These are phyloP conservation scores for Panicum miliaceum DNA, from an alignment of 176 grass and related monocot genomes.

Conservation along the genomic window DNA sequence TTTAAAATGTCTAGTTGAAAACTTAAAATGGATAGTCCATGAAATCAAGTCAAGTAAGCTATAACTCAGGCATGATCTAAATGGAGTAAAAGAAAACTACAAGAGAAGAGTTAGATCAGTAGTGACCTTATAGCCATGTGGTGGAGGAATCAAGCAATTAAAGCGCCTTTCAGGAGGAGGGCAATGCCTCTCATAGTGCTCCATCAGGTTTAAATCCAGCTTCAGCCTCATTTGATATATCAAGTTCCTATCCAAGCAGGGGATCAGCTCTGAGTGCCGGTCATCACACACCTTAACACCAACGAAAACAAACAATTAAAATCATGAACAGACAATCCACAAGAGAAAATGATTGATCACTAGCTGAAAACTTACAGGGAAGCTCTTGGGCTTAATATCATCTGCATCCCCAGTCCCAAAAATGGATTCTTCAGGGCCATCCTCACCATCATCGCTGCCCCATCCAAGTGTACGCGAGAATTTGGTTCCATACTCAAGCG, in stretches of 20 bases:
- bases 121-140: constrained; percentile 89
- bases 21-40: neutral
- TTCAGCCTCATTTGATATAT: constrained; percentile 98
- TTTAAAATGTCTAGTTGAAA: constrained; percentile 34
- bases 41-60: constrained; percentile 23
- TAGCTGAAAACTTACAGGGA: constrained; percentile 67
- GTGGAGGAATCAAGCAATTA: constrained; percentile 92
- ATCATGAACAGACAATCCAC: neutral
- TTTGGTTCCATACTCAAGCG: constrained; percentile 84
- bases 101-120: constrained; percentile 29
- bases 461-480: constrained; percentile 80
- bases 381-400: constrained; percentile 72
- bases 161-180: constrained; percentile 87
- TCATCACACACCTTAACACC: constrained; percentile 82
- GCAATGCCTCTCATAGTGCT: constrained; percentile 98
- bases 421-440: constrained; percentile 76
- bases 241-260: constrained; percentile 98
- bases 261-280: constrained; percentile 92
- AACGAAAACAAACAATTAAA: constrained; percentile 34
- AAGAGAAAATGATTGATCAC: constrained; percentile 2
- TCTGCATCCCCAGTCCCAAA: constrained; percentile 62
- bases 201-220: constrained; percentile 96
- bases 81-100: constrained; percentile 5
- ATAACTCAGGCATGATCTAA: neutral
- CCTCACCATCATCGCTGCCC: constrained; percentile 58